Base-by-base conservation (phyloP, 139 green algal species). In the Chlorella sp. region DNA sequence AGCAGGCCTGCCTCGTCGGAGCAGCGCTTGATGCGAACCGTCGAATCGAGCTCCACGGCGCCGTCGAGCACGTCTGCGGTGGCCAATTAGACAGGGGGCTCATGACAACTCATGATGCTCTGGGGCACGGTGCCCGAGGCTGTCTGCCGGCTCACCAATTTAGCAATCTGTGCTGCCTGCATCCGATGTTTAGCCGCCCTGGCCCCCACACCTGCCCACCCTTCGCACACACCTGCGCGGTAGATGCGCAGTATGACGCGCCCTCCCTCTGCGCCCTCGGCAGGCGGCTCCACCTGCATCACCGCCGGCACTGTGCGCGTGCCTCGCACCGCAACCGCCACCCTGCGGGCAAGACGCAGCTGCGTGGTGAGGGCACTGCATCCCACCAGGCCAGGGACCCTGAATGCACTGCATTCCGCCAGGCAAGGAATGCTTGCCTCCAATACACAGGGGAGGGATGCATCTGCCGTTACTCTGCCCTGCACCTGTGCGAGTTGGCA, bases 31-130 rank as follows among this genome's bases (percentile, higher is more conserved):
- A 72, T 33, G 15, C 5, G 19, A 31, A 43, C 43, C 31, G 23
- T 19, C 3, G 27, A 35, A 19, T 72, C 66, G 43, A 72, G 66
- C 66, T 72, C 66, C 15, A 72, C 7, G 4, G 59, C 42, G 45
- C 66, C 66, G 31, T 72, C 66, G 29, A 72, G 66, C 43, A 31
- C 43, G 66, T 72, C 66, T 72, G 45, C n/a, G n/a, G n/a, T n/a
- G n/a, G n/a, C n/a, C n/a, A n/a, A n/a, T n/a, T n/a, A n/a, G n/a
- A n/a, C n/a, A n/a, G n/a, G n/a, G n/a, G n/a, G n/a, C n/a, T n/a
- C n/a, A n/a, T n/a, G n/a, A n/a, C n/a, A n/a, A n/a, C n/a, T n/a
- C n/a, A n/a, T n/a, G n/a, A n/a, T n/a, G n/a, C n/a, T n/a, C n/a
- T n/a, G n/a, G n/a, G n/a, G n/a, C n/a, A n/a, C n/a, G n/a, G n/a